Evolutionary conservation across 805 yeast genomes (phyloP), one percentile per base, ranked within the genome.

Genomic region (Nakazawaea populi): DNA sequence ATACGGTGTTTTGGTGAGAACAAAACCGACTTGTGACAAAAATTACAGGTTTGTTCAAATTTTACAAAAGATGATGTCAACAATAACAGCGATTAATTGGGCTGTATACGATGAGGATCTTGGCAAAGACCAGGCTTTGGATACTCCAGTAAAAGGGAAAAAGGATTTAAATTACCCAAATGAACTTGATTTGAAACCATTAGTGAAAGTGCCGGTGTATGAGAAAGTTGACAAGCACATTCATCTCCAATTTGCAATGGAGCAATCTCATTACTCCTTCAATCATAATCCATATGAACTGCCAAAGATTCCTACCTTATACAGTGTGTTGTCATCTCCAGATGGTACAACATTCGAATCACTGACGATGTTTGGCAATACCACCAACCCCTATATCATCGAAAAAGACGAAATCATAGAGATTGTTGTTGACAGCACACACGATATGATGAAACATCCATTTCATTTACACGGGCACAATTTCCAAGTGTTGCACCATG

Each of bases 401-500:
- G 71, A 68, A 52, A 54, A 63, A 12, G 64, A 66, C 53, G 76
- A 73, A 53, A 62, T 68, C 41, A 61, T 73, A 42, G 77, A 73
- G 46, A 68, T 73, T 51, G 72, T 71, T 14, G 58, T 73, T 43
- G 73, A 73, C 59, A 73, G 73, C 55, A 57, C 56, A 57, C 55
- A 53, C 49, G 77, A 73, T 56, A 69, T 75, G 12, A 77, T 77
- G 53, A 66, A 65, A 52, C 78, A 73, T 57, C 78, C 78, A 5
- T 73, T 73, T 71, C 77, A 73, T 52, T 69, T 73, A 56, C 78
- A 73, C 52, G 78, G 78, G 12, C 78, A 73, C 57, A 63, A 57
- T 29, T 73, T 73, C 68, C 78, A 73, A 59, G 59, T 72, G 36
- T 58, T 73, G 38, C 63, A 64, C 12, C 64, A 74, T 54, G 67